A percentile compares a stretch with the other conserved stretches of the same genome.
These are phyloP conservation scores for Vaccinium corymbosum DNA, from an alignment of 148 eudicot genomes.

Conservation along the genomic window DNA sequence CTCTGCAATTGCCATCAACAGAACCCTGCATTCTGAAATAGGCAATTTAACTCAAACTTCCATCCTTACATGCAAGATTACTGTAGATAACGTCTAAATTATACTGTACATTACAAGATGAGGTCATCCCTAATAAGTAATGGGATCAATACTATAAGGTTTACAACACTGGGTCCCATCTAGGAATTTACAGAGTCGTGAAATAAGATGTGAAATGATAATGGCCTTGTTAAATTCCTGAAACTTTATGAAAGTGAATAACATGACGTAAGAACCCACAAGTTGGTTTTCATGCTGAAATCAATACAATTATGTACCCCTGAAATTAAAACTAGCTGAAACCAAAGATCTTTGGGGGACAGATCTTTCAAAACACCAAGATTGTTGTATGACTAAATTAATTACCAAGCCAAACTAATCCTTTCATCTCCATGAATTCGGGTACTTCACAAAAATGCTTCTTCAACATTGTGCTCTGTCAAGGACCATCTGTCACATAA, in stretches of 20 bases:
- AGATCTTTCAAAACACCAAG: background rate
- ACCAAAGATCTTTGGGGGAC: background rate
- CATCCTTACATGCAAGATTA: background rate
- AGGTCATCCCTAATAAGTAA: background rate
- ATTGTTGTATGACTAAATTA: background rate
- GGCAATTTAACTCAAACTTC: background rate
- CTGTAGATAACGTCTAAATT: background rate
- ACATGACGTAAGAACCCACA: background rate
- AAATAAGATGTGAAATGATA: background rate
- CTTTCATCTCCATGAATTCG: background rate
- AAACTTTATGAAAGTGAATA: background rate
- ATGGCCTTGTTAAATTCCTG: background rate
- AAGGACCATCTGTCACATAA: background rate
- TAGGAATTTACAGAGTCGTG: background rate
- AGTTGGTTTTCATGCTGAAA: background rate
- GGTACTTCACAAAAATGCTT: background rate
- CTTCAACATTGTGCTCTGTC: background rate
- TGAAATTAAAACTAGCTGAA: background rate
- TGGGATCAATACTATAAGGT: background rate
- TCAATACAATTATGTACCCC: background rate
- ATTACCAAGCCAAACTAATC: background rate
- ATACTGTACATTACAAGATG: too few relatives aligned
- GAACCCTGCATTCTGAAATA: constrained; percentile 36
- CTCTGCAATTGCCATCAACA: constrained; percentile 27
- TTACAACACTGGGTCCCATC: background rate